These are phyloP conservation scores for Ceratobasidium sp. DNA, from an alignment of 1,284 basidiomycete species.

Conservation along the genomic window DNA sequence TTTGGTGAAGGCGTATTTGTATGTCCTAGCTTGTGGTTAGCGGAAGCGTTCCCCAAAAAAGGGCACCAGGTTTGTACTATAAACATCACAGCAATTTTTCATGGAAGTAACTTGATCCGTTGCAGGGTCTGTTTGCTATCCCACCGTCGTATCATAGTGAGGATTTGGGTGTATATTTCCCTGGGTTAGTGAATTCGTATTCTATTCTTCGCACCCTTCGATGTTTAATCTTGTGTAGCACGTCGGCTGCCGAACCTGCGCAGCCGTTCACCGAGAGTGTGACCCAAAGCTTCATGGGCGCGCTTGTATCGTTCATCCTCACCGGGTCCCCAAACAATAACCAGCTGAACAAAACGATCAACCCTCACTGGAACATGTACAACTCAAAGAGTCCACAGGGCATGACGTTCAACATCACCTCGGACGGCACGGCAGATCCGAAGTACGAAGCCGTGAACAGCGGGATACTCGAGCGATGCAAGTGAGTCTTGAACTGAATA, in stretches of 20 bases:
- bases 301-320: conserved; percentile 31
- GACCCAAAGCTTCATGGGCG: conserved; percentile 29
- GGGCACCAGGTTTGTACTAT: not conserved
- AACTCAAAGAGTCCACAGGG: conserved; percentile 3
- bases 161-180: conserved; percentile 29
- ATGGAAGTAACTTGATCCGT: not conserved
- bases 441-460: conserved; percentile 10
- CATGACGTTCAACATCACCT: conserved; percentile 16
- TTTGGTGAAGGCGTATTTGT: conserved; percentile 25
- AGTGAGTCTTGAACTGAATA: conserved; percentile 4
- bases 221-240: not conserved
- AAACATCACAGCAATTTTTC: not conserved
- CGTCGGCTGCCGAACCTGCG: not conserved
- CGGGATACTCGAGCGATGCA: conserved; percentile 9
- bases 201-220: not conserved
- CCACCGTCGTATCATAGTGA: conserved; percentile 14
- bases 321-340: conserved; percentile 27
- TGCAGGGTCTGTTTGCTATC: conserved; percentile 27
- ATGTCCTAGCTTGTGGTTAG: conserved; percentile 30
- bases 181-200: conserved; percentile 11
- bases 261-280: conserved; percentile 28
- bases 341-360: conserved; percentile 17
- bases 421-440: conserved; percentile 7
- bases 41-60: conserved; percentile 17
- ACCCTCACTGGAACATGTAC: conserved; percentile 18